Evolutionary conservation across 2,329 filamentous ascomycete species (phyloP).

Genomic region (Beauveria australis): DNA sequence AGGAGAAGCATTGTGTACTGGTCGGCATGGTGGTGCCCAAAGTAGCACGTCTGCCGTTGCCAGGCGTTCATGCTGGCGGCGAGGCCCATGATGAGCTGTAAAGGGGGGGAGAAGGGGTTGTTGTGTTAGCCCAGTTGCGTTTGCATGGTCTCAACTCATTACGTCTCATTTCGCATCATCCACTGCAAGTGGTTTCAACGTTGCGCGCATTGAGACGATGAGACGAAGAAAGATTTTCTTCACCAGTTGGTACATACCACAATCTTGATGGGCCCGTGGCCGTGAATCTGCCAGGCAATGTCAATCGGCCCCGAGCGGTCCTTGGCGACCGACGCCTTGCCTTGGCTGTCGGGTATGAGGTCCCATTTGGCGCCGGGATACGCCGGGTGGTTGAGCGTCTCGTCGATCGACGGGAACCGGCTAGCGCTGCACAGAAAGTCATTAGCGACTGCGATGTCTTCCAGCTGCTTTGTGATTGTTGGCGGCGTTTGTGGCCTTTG

Average conservation of each 20-base stretch:
- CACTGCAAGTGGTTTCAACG: too few species aligned
- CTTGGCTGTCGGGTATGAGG: slow-evolving; percentile 56
- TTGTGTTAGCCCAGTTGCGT: neutral
- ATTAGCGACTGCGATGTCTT: neutral
- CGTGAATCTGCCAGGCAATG: slow-evolving; percentile 74
- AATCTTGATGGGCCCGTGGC: slow-evolving; percentile 61
- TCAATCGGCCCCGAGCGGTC: slow-evolving; percentile 66
- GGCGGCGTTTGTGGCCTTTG: neutral
- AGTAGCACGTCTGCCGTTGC: slow-evolving; percentile 77
- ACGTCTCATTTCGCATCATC: neutral
- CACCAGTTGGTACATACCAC: slow-evolving; percentile 48
- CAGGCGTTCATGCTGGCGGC: slow-evolving; percentile 60
- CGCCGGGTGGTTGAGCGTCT: slow-evolving; percentile 57
- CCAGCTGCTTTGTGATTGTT: neutral
- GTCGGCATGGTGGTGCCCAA: slow-evolving; percentile 61
- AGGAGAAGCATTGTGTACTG: slow-evolving; percentile 67
- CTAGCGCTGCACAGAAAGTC: slow-evolving; percentile 9
- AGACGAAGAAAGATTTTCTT: neutral
- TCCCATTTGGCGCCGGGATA: slow-evolving; percentile 60
- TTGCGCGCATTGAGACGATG: too few species aligned
- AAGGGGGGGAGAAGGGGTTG: neutral
- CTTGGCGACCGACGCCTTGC: slow-evolving; percentile 55
- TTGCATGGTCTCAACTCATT: too few species aligned
- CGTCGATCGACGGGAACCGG: slow-evolving; percentile 38
- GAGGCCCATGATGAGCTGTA: slow-evolving; percentile 72